Evolutionary conservation across 352 stramenopile genomes (phyloP), one percentile per base, ranked within the genome.

Genomic region (Globisporangium perplexum): DNA sequence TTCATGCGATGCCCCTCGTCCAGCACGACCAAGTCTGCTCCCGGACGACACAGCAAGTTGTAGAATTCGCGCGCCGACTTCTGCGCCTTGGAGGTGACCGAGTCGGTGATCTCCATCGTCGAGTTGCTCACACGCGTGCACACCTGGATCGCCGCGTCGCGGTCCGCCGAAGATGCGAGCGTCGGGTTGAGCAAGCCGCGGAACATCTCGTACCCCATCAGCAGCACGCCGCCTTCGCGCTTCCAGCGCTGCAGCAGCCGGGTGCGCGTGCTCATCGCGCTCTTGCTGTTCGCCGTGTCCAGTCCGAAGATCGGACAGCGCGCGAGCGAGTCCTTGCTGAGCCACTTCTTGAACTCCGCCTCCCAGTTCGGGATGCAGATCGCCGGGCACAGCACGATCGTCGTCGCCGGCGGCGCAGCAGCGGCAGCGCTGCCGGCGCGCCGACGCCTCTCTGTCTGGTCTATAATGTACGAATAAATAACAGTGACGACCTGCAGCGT

Each of bases 341-440:
- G 66, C 96, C 96, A 99, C 65, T 98, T 99, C 24, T 95, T 77
- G 61, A 99, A 98, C 76, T 99, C 96, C 55, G 90, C 86, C 58
- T 97, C 81, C 96, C 96, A 98, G 66, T 98, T 99, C 35, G 96
- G 95, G 49, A 99, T 95, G 43, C 98, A 91, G 47, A 95, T 97
- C 33, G 95, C 97, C 4, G 96, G 96, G 56, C 93, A 98, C 24
- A 98, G 74, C 30, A 99, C 87, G 67, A 99, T 71, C 22, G 84
- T 76, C 11, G 80, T 86, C 35, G 57, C 60, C 14, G 65, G 64
- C 24, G 63, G 24, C 18, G 7, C 26, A 11, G 7, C 26, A n/a
- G 24, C 41, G 18, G 5, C 30, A 33, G 30, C 30, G 28, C 28
- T 31, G 7, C 7, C 28, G 3, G 28, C 28, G 30, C 1, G 10